Conservation (phyloP, 2,329 filamentous ascomycete species). For the Westerdykella aurantiaca region DNA sequence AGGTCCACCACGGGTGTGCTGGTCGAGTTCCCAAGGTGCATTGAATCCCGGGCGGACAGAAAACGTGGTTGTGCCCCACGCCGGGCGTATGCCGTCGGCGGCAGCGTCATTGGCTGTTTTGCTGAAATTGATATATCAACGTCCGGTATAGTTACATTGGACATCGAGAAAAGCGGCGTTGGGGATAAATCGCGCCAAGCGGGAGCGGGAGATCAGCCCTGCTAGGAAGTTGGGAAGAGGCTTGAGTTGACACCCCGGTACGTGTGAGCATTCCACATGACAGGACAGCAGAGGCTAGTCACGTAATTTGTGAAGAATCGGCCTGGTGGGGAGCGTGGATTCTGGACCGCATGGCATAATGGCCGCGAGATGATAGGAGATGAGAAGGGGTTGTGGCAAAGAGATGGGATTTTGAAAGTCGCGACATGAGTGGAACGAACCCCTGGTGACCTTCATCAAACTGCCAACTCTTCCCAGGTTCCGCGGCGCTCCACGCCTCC, state of each 20-base stretch:
- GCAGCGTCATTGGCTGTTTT: slow-evolving; percentile 12
- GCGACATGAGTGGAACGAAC: too few species aligned
- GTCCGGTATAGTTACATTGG: slow-evolving; percentile 18
- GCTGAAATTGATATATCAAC: slow-evolving; percentile 12
- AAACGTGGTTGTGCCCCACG: not conserved
- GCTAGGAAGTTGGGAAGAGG: slow-evolving; percentile 18
- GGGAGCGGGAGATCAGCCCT: slow-evolving; percentile 20
- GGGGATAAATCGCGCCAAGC: slow-evolving; percentile 7
- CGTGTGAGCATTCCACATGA: slow-evolving; percentile 23
- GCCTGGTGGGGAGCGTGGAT: too few species aligned
- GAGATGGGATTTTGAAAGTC: too few species aligned
- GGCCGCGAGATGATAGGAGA: too few species aligned
- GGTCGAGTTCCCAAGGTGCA: slow-evolving; percentile 1
- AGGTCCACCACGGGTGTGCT: slow-evolving; percentile 5
- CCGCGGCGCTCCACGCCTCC: too few species aligned
- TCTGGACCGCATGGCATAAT: too few species aligned
- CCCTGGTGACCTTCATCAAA: too few species aligned
- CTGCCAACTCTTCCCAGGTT: too few species aligned
- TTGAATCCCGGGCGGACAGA: slow-evolving; percentile 1
- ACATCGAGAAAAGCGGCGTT: slow-evolving; percentile 6
- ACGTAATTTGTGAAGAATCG: too few species aligned
- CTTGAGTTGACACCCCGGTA: slow-evolving; percentile 2
- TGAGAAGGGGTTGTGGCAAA: too few species aligned
- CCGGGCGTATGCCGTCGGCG: not conserved
- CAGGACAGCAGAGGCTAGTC: slow-evolving; percentile 1